Evolutionary conservation across 768 basidiomycete species (phyloP).

Genomic region (Suillus alpinus): DNA sequence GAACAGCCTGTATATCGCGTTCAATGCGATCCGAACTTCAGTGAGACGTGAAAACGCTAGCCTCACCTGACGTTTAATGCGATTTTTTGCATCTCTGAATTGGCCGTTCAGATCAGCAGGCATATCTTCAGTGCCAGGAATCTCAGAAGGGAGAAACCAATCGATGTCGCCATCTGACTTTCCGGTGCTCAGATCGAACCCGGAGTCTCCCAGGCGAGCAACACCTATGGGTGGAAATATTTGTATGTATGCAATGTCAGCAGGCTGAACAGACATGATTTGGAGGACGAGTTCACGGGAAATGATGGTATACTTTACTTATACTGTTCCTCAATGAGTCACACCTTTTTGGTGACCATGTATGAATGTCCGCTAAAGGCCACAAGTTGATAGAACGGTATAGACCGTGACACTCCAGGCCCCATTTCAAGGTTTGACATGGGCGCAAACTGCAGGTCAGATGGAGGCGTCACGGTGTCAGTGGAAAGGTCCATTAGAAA

Average conservation of each 20-base stretch:
- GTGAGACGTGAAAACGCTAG: background rate
- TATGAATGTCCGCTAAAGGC: background rate
- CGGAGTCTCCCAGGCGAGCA: constrained; percentile 34
- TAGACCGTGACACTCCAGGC: background rate
- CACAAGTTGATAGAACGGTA: background rate
- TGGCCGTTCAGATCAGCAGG: constrained; percentile 4
- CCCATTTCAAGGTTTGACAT: no score
- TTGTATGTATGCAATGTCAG: constrained; percentile 13
- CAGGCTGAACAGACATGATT: background rate
- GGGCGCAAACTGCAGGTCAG: no score
- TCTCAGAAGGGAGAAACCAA: constrained; percentile 26
- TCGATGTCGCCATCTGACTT: constrained; percentile 7
- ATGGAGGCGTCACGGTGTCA: no score
- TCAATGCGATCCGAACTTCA: background rate
- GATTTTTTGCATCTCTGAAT: constrained; percentile 20
- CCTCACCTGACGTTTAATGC: constrained; percentile 30
- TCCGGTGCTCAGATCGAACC: constrained; percentile 10
- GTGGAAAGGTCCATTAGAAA: no score
- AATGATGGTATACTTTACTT: background rate
- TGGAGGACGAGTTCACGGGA: background rate
- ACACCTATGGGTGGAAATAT: constrained; percentile 36
- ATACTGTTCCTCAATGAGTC: background rate
- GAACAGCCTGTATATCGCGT: constrained; percentile 22
- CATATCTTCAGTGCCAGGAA: constrained; percentile 24
- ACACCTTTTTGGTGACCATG: background rate